Percentiles rank a stretch among this genome's conserved stretches.
Conservation (phyloP, 345 rosid species). For the Brassica carinata region DNA sequence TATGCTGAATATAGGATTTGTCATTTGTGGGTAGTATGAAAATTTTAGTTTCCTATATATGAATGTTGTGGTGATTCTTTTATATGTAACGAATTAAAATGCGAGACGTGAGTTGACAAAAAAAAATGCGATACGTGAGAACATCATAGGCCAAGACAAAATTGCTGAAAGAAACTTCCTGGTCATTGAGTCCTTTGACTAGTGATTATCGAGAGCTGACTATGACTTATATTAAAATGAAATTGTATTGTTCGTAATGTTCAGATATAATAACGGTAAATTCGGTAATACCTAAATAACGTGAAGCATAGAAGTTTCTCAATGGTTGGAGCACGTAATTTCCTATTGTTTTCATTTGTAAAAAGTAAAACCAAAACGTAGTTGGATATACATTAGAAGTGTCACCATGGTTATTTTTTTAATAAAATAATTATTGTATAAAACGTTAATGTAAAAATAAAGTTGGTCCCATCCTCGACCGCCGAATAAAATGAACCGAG, state of each 20-base stretch:
- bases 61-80: not conserved
- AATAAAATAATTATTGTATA: not conserved
- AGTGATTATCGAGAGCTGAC: conserved; percentile 15
- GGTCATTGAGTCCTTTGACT: conserved; percentile 23
- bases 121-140: not conserved
- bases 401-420: not conserved
- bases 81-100: not conserved
- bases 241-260: not conserved
- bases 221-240: conserved; percentile 9
- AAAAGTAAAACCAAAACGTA: not conserved
- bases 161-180: conserved; percentile 16
- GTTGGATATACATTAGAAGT: not conserved
- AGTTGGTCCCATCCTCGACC: conserved; percentile 1
- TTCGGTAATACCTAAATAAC: conserved; percentile 26
- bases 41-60: not conserved
- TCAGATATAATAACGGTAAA: conserved; percentile 9
- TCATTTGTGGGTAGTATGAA: not conserved
- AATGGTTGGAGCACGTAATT: not conserved
- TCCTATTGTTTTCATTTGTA: not conserved
- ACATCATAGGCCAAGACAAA: not conserved
- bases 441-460: not conserved
- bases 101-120: not conserved
- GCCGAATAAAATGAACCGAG: conserved; percentile 34
- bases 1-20: not conserved
- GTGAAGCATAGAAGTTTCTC: not conserved